Evolutionary conservation across 768 basidiomycete species (phyloP).

Genomic region (Bullera alba): DNA sequence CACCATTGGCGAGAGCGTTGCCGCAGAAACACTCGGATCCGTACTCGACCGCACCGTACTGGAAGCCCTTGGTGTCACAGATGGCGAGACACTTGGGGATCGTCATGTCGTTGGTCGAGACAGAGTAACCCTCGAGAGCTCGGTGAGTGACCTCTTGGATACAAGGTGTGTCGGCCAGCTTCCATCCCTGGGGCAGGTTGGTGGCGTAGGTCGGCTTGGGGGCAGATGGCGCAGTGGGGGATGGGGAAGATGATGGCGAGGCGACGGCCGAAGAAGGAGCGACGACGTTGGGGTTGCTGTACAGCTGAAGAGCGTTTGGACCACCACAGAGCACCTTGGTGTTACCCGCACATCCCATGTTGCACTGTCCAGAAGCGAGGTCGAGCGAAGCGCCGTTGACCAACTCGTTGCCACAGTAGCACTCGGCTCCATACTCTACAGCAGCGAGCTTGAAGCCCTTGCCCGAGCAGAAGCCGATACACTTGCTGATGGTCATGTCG

Average conservation of each 20-base stretch:
- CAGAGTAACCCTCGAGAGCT: not conserved
- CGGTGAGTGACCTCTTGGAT: not conserved
- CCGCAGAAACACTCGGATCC: not conserved
- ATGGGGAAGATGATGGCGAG: not conserved
- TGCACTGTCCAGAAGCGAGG: slow-evolving; percentile 5
- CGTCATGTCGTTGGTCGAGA: not conserved
- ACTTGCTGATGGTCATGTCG: not conserved
- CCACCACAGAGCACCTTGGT: not conserved
- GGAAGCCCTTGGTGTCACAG: not conserved
- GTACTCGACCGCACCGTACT: not conserved
- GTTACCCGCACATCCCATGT: not conserved
- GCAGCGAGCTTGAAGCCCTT: not conserved
- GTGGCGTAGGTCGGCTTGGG: slow-evolving; percentile 3
- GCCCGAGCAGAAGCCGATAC: not conserved
- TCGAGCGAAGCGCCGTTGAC: not conserved
- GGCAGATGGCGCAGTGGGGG: slow-evolving; percentile 9
- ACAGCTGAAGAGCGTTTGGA: not conserved
- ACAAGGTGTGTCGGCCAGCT: slow-evolving; percentile 3
- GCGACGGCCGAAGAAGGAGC: not conserved
- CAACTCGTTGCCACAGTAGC: not conserved
- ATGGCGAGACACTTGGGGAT: not conserved
- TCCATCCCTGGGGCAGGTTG: slow-evolving; percentile 32
- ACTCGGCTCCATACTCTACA: not conserved
- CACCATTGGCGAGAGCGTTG: not conserved
- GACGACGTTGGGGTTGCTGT: slow-evolving; percentile 5